Base-by-base conservation (phyloP, 2,329 filamentous ascomycete genomes). In the Tricladium varicosporioides region DNA sequence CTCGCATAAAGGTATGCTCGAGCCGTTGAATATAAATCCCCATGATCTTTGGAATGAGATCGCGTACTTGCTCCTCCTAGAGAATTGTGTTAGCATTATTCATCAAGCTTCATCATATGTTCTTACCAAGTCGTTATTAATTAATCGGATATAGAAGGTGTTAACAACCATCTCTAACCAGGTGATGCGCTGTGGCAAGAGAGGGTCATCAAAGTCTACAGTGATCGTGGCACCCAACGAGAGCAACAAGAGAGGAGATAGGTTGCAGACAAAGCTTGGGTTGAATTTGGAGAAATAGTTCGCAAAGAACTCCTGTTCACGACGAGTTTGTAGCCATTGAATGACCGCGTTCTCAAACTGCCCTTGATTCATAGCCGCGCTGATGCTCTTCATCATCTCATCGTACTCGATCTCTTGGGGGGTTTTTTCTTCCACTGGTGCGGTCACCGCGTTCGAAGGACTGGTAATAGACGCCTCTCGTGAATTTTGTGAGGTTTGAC, bases 201-300 rank as follows among this genome's bases (percentile, higher is more conserved):
- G 73, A 10, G 76, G 73, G 43, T 79, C 80, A 4, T 76, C 74
- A 56, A 88, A 72, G 45, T 84, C 77, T 65, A 83, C 78, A 36
- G 82, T 82, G 54, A 88, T 78, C 7, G 84, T 86, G 19, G 85
- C 83, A 53, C 84, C 84, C 42, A 87, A 80, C 1, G 85, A 86
- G 48, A 88, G 76, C 16, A 86, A 75, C 51, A 88, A 77, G 16
- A 88, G 75, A 15, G 84, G 81, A 48, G 82, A 83, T 51, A 88
- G 70, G 32, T 78, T 78, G 56, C 78, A 78, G 57, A 88, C 76
- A 60, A 82, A 78, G 14, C 75, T 72, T 0, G 80, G 78, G 63
- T 77, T 73, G 67, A 78, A 78, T 59, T 79, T 78, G 49, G 74
- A 73, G 48, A 84, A 74, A 51, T 80, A 80, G 61, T 78, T 75